Base-by-base conservation (phyloP, 169 alveolate genomes). In the Plasmodium gonderi region DNA sequence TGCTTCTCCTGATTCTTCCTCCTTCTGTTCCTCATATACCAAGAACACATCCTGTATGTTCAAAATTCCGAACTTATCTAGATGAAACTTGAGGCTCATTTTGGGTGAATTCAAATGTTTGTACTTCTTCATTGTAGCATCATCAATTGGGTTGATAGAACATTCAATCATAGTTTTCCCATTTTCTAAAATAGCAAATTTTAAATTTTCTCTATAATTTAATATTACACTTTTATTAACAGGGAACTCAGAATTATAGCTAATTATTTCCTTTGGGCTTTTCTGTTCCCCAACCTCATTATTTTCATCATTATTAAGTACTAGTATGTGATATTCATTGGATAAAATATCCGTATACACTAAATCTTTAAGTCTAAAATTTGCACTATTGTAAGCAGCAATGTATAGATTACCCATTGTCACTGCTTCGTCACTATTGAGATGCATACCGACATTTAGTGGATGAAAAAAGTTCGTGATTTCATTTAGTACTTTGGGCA, bases 371-470 rank as follows among this genome's bases (percentile, higher is more conserved):
- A 95, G 72, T 74, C 94, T 79, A 72, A 94, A 95, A 79, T 94
- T 94, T 1, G 95, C 96, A 75, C 95, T 95, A 44, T 91, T 95
- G 45, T 93, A 94, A 11, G 97, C 97, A 14, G 96, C 96, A 49
- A 94, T 90, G 64, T 92, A 95, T 0, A 96, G 94, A 47, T 94
- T 68, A 14, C 97, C 97, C 95, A 94, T 95, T 12, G 97, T 96
- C 44, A 95, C 80, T 9, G 97, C 96, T 65, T 95, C 97, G 75
- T 95, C 97, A 45, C 97, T 96, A 69, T 95, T 95, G 29, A 95
- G 91, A 80, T 95, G 97, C 95, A 95, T 93, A 29, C 96, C 97
- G 17, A 95, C 93, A 77, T 49, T 82, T 64, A 91, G 95, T 17
- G 97, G 97, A 45, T 81, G 42, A 79, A 95, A 80, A 38, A 91